Evolutionary conservation across 106 monocot genomes (phyloP), one percentile per base, ranked within the genome.

Genomic region (Alisma plantagoaquatica): DNA sequence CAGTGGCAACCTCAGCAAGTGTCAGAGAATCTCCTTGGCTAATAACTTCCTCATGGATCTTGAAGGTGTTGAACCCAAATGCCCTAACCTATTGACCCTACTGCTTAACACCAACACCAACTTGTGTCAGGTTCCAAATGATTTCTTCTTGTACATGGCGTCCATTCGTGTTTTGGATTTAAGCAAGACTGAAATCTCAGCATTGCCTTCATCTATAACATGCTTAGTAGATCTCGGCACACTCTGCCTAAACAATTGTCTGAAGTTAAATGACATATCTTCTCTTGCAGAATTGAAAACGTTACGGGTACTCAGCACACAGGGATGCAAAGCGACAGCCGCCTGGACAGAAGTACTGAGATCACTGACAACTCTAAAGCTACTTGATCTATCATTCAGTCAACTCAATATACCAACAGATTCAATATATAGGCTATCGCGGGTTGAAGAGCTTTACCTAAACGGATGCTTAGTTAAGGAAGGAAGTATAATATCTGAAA

Each of bases 131-230:
- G 11, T 71, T 1, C 52, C 71, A 16, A 19, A 5, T n/a, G 57
- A 43, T 50, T 64, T 71, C 30, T 64, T 71, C 51, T 7, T 10
- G 18, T 12, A 20, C 2, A 71, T 71, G 71, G 23, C 49, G 30
- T 29, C 62, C n/a, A 43, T 64, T 17, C 16, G 35, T 25, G 64
- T 71, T 56, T 28, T 71, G 0, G 64, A 71, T 57, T 35, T 71
- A 23, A 64, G 56, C 26, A 22, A 71, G 7, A 56, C 49, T 2
- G 23, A 29, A 31, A 55, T 71, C 9, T 19, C 23, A 27, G 48
- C 49, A 33, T 57, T 64, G 32, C 71, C 71, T 41, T 22, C 56
- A 20, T 71, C 71, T n/a, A 24, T 71, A n/a, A 31, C 18, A 23
- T 22, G 15, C 31, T 57, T 71, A 30, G 62, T 10, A 8, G 64